These are phyloP conservation scores for Aspergillus alliaceus DNA, from an alignment of 2,329 filamentous ascomycete species.

Conservation along the genomic window DNA sequence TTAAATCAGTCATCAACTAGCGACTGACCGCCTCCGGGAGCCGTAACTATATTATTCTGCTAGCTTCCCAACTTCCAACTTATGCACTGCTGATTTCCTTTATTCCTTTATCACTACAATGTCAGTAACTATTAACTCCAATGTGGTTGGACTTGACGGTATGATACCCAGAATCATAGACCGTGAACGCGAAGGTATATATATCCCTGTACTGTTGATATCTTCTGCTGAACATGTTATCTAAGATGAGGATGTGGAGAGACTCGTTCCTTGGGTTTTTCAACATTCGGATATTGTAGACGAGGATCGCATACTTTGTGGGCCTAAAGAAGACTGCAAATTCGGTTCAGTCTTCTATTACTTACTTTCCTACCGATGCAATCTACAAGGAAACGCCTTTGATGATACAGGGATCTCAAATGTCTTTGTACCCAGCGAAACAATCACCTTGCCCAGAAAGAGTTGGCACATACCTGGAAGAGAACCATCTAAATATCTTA, in stretches of 20 bases:
- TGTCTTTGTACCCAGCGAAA: neutral
- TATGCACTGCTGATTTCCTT: too few relatives aligned
- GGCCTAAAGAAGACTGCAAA: neutral
- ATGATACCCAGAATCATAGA: neutral
- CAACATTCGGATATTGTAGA: neutral
- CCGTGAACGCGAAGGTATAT: conserved; percentile 4
- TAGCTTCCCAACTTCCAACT: too few relatives aligned
- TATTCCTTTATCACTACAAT: neutral
- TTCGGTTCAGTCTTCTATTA: neutral
- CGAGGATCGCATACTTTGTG: neutral
- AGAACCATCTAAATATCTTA: neutral
- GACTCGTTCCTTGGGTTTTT: conserved; percentile 2
- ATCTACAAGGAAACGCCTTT: neutral
- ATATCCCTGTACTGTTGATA: neutral
- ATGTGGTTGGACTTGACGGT: conserved; percentile 2
- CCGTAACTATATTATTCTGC: too few relatives aligned
- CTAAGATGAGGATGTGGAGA: conserved; percentile 1
- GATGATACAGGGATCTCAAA: neutral
- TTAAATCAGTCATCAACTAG: too few relatives aligned
- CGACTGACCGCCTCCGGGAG: too few relatives aligned
- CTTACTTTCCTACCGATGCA: neutral
- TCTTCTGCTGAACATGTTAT: neutral
- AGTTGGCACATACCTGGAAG: neutral
- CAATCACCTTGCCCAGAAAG: conserved; percentile 4
- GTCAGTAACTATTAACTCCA: conserved; percentile 6